Evolutionary conservation across 257 asterid genomes (phyloP).

Genomic region (Gentiana dahurica): DNA sequence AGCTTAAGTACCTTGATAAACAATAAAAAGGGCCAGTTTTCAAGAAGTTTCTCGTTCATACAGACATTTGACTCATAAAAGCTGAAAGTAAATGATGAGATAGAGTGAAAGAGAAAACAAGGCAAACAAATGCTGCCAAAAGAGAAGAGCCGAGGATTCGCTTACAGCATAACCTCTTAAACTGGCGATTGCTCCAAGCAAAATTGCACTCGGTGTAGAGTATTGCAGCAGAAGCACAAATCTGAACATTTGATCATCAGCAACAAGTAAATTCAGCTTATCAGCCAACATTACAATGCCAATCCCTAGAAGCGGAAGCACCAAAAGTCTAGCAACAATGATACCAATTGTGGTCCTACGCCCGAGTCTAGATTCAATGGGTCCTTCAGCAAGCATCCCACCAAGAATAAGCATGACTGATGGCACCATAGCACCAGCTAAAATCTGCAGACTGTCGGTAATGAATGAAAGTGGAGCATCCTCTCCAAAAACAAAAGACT

Average conservation of each 20-base stretch:
- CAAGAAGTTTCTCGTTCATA: too few species aligned
- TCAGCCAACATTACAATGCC: constrained; percentile 25
- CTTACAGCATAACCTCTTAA: constrained; percentile 37
- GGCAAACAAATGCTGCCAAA: constrained; percentile 38
- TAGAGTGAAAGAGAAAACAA: constrained; percentile 27
- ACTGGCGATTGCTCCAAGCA: constrained; percentile 35
- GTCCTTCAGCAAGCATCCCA: constrained; percentile 40
- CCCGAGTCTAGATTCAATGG: constrained; percentile 29
- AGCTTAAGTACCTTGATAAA: too few species aligned
- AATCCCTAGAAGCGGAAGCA: constrained; percentile 30
- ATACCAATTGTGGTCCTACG: constrained; percentile 29
- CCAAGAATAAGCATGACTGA: constrained; percentile 40
- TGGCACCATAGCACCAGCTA: constrained; percentile 38
- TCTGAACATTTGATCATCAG: constrained; percentile 24
- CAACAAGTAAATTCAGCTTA: constrained; percentile 20
- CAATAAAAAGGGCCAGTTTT: too few species aligned
- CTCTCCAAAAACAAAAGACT: constrained; percentile 21
- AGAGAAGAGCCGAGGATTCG: constrained; percentile 35
- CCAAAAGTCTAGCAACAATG: constrained; percentile 24
- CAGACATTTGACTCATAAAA: neutral
- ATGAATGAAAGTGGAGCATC: constrained; percentile 27
- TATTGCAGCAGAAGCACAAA: constrained; percentile 34
- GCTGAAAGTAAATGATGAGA: constrained; percentile 21
- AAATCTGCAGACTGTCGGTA: constrained; percentile 30
- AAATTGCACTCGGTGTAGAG: constrained; percentile 33